Conservation (phyloP, 129 eudicot genomes). For the Flaveria sonorensis region DNA sequence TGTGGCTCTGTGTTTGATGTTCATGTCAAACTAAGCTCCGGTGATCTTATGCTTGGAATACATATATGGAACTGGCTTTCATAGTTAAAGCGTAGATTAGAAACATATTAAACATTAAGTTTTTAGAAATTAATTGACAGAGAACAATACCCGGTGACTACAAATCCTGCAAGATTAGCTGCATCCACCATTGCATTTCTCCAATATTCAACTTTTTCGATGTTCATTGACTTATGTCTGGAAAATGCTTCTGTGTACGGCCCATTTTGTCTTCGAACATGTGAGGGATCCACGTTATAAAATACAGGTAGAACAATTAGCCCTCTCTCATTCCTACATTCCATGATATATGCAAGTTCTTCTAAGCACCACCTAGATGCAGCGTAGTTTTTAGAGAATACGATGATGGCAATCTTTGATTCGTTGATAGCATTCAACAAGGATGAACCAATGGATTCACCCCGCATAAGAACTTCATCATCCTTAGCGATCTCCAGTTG, state of each 20-base stretch:
- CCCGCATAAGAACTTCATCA: neutral
- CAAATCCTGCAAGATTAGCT: neutral
- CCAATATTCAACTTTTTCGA: conserved; percentile 17
- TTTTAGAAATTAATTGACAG: neutral
- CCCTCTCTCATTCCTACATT: conserved; percentile 16
- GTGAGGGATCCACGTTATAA: conserved; percentile 2
- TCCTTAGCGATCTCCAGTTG: neutral
- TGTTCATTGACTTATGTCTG: neutral
- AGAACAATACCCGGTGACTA: neutral
- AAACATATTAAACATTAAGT: neutral
- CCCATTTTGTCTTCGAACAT: neutral
- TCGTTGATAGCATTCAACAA: neutral
- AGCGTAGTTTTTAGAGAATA: conserved; percentile 23
- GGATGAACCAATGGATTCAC: neutral
- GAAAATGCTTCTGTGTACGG: neutral
- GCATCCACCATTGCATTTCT: conserved; percentile 3
- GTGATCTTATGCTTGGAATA: neutral
- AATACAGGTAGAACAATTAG: conserved; percentile 24
- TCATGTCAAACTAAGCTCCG: no score
- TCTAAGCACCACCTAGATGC: conserved; percentile 23
- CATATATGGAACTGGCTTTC: neutral
- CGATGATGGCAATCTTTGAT: conserved; percentile 17
- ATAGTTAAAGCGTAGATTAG: neutral
- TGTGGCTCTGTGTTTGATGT: no score
- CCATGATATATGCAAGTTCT: conserved; percentile 25